A percentile compares a stretch with the other conserved stretches of the same genome.
Conservation (phyloP, 306 rosid genomes). For the Nissolia schottii region DNA sequence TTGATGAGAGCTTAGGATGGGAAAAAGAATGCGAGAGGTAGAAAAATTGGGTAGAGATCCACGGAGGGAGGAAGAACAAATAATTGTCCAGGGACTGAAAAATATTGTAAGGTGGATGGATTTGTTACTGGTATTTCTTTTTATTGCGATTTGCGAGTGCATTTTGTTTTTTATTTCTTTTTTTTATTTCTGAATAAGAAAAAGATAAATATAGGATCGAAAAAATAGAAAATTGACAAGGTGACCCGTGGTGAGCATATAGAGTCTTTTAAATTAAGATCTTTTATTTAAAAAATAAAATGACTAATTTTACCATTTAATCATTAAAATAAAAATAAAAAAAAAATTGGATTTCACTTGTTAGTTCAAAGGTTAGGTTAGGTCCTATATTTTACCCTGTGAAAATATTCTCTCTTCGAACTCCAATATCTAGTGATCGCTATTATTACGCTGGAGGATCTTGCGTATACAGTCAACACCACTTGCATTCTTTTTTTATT, state of each 20-base stretch:
- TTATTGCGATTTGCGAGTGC: too few species aligned
- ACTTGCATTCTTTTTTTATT: background rate
- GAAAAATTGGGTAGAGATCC: slow-evolving; percentile 32
- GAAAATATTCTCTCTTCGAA: background rate
- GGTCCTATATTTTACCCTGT: too few species aligned
- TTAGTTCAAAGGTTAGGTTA: too few species aligned
- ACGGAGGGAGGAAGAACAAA: slow-evolving; percentile 31
- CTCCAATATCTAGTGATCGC: background rate
- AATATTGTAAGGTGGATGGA: background rate
- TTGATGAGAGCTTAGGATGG: slow-evolving; percentile 9
- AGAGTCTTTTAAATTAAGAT: too few species aligned
- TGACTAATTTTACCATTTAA: too few species aligned
- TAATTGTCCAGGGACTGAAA: background rate
- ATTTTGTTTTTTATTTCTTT: background rate
- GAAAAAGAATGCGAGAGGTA: background rate
- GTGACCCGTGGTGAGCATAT: slow-evolving; percentile 35
- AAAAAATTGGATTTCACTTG: too few species aligned
- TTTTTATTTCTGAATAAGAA: background rate
- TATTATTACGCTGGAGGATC: background rate
- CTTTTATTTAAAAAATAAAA: too few species aligned
- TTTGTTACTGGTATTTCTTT: background rate
- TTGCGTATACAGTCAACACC: slow-evolving; percentile 14
- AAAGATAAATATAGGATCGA: background rate
- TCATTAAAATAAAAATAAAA: too few species aligned
- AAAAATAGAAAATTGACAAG: background rate